A percentile compares a stretch with the other conserved stretches of the same genome.
phyloP scores from a whole-genome alignment of 352 stramenopile genomes.

The Pythium aristosporum region DNA sequence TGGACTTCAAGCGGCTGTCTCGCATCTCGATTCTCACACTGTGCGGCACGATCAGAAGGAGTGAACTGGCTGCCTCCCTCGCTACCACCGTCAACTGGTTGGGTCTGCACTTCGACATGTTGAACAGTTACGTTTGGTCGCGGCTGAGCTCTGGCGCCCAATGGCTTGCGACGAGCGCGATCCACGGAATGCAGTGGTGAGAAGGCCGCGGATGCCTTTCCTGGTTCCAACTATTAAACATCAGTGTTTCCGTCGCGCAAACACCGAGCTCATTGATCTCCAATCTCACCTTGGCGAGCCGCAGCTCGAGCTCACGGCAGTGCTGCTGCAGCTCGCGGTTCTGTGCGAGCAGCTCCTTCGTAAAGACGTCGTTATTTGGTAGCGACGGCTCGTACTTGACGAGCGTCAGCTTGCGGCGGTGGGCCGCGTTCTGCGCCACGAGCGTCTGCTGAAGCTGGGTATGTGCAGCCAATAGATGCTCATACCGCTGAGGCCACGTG shows the following conservation, averaged over 20 bases:
- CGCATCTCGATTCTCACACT: background rate
- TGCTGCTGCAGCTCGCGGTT: constrained; percentile 43
- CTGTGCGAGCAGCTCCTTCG: constrained; percentile 61
- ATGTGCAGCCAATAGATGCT: constrained; percentile 36
- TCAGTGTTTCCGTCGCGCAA: background rate
- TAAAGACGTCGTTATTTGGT: constrained; percentile 68
- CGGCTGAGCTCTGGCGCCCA: background rate
- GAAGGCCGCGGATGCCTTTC: background rate
- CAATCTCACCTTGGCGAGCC: constrained; percentile 39
- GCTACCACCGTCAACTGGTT: background rate
- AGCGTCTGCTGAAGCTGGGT: constrained; percentile 36
- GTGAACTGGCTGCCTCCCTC: background rate
- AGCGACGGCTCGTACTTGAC: constrained; percentile 55
- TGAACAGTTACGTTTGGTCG: background rate
- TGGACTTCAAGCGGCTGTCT: background rate
- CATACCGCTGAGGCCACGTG: constrained; percentile 44
- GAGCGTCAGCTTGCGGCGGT: constrained; percentile 47
- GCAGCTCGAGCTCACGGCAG: constrained; percentile 37
- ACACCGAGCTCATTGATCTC: background rate
- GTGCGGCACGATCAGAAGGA: too few species aligned
- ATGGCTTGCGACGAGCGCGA: background rate
- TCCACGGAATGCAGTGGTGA: constrained; percentile 11
- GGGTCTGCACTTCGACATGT: constrained; percentile 18
- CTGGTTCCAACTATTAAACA: background rate
- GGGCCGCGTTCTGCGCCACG: constrained; percentile 30